phyloP scores from a whole-genome alignment of 495 filamentous ascomycete genomes.

The Niebla homalea region DNA sequence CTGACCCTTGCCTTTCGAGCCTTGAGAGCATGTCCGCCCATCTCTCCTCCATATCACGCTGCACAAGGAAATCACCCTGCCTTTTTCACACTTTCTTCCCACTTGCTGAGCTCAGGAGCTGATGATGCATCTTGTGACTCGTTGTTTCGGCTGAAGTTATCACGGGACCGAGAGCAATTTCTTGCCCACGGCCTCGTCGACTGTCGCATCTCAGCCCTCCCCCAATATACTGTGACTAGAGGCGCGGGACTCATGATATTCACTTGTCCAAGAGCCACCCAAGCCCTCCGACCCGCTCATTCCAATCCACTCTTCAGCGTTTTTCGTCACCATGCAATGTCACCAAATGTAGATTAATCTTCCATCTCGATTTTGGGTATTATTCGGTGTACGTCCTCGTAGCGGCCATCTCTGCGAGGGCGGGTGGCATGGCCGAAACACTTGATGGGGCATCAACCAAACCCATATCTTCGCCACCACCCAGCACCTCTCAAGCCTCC shows the following conservation, averaged over 20 bases:
- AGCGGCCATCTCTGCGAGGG: conserved; percentile 6
- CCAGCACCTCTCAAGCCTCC: conserved; percentile 6
- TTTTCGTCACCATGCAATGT: not conserved
- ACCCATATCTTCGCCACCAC: conserved; percentile 4
- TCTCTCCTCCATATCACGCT: too few relatives aligned
- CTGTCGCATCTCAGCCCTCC: conserved; percentile 1
- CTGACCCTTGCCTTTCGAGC: too few relatives aligned
- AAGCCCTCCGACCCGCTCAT: not conserved
- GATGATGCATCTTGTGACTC: too few relatives aligned
- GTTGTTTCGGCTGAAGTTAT: too few relatives aligned
- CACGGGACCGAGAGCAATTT: too few relatives aligned
- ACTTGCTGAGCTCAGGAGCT: too few relatives aligned
- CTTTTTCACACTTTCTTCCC: too few relatives aligned
- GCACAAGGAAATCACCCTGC: too few relatives aligned
- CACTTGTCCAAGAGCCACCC: not conserved
- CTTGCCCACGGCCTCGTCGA: too few relatives aligned
- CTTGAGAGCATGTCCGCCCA: too few relatives aligned
- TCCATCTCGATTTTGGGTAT: not conserved
- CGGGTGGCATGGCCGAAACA: conserved; percentile 17
- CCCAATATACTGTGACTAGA: not conserved
- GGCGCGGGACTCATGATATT: conserved; percentile 1
- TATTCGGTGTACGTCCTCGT: conserved; percentile 9
- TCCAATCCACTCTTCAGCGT: not conserved
- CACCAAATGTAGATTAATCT: conserved; percentile 10
- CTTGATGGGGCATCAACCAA: conserved; percentile 9